Evolutionary conservation across 805 yeast genomes (phyloP).

Genomic region (Yamadazyma scolyti): DNA sequence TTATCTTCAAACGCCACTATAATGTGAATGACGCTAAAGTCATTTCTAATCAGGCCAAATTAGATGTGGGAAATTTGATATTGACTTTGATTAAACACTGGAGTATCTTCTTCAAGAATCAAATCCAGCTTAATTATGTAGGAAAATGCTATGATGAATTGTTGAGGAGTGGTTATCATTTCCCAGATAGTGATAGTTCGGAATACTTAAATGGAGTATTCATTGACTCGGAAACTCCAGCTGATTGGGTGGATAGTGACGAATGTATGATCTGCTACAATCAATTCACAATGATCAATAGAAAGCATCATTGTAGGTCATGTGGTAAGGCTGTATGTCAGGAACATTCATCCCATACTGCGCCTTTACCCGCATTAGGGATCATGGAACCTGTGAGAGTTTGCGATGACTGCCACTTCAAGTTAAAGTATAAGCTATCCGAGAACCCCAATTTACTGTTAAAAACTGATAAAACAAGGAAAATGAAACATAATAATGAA

Average conservation of each 20-base stretch:
- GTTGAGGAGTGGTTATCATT: slow-evolving; percentile 57
- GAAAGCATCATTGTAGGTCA: slow-evolving; percentile 95
- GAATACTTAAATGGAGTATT: slow-evolving; percentile 41
- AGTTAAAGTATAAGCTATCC: slow-evolving; percentile 21
- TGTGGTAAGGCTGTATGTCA: slow-evolving; percentile 96
- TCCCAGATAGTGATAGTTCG: slow-evolving; percentile 46
- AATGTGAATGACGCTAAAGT: slow-evolving; percentile 22
- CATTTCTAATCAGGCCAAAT: slow-evolving; percentile 21
- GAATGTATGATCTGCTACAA: slow-evolving; percentile 92
- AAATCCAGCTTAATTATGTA: slow-evolving; percentile 63
- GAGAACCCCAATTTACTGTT: slow-evolving; percentile 5
- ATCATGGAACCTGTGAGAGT: slow-evolving; percentile 88
- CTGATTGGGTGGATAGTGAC: slow-evolving; percentile 96
- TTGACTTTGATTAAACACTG: slow-evolving; percentile 71
- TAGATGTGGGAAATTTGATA: slow-evolving; percentile 52
- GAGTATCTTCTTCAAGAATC: slow-evolving; percentile 69
- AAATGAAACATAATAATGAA: slow-evolving; percentile 19
- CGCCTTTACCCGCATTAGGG: slow-evolving; percentile 79
- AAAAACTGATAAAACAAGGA: slow-evolving; percentile 1
- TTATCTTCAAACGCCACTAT: slow-evolving; percentile 35
- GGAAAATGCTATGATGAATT: slow-evolving; percentile 58
- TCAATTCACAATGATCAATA: slow-evolving; percentile 72
- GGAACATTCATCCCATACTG: slow-evolving; percentile 69
- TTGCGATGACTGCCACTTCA: slow-evolving; percentile 75
- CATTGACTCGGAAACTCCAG: slow-evolving; percentile 88